Percentiles rank a stretch among this genome's conserved stretches.
Conservation (phyloP, 805 yeast genomes). For the Grigorovia transvaalensis region DNA sequence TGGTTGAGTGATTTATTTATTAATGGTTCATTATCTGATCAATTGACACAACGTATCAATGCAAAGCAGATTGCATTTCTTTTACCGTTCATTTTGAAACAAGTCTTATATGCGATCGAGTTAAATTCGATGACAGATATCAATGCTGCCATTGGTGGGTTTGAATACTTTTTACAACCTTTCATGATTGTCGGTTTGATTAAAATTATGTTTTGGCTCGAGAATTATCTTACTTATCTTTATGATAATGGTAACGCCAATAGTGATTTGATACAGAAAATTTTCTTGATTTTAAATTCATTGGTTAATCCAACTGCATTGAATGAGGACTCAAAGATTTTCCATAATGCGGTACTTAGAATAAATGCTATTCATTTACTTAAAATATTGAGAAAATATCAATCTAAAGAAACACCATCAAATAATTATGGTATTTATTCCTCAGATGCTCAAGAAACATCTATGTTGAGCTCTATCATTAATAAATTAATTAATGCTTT, state of each 20-base stretch:
- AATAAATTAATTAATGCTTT: conserved; percentile 13
- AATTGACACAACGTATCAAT: conserved; percentile 54
- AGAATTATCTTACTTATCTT: conserved; percentile 31
- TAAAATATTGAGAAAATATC: conserved; percentile 17
- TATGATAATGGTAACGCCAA: conserved; percentile 12
- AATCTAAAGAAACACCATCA: conserved; percentile 13
- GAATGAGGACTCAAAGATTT: conserved; percentile 36
- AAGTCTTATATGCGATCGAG: conserved; percentile 53
- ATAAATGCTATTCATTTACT: conserved; percentile 20
- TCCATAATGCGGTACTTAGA: conserved; percentile 34
- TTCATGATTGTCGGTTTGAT: conserved; percentile 51
- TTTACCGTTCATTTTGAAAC: conserved; percentile 65
- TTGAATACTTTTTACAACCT: conserved; percentile 80
- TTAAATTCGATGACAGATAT: conserved; percentile 41
- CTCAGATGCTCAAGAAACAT: conserved; percentile 22
- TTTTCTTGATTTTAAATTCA: conserved; percentile 32
- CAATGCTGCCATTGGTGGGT: conserved; percentile 59
- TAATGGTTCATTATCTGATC: conserved; percentile 79
- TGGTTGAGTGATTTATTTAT: conserved; percentile 82
- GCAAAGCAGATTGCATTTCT: conserved; percentile 58
- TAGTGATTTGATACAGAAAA: conserved; percentile 25
- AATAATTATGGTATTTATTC: conserved; percentile 23
- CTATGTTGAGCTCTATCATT: conserved; percentile 20
- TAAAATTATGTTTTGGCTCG: conserved; percentile 44
- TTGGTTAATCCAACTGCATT: conserved; percentile 34